A percentile compares a stretch with the other conserved stretches of the same genome.
These are phyloP conservation scores for Debaryomyces fabryi DNA, from an alignment of 1,139 yeast species.

Conservation along the genomic window DNA sequence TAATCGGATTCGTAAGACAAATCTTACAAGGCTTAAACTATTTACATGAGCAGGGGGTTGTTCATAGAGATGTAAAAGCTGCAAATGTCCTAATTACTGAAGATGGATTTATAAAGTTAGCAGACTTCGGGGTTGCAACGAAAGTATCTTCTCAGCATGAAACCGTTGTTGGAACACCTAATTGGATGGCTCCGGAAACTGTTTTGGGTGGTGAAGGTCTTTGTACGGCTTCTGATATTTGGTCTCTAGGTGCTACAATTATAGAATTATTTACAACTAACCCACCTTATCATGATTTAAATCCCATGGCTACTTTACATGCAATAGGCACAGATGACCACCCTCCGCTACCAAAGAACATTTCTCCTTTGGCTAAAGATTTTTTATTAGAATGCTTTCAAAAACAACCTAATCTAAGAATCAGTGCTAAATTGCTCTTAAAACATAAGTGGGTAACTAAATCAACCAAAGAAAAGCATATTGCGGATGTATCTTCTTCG, in stretches of 20 bases:
- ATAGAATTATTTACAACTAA: constrained; percentile 82
- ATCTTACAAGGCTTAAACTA: constrained; percentile 73
- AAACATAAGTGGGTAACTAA: constrained; percentile 64
- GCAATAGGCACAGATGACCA: constrained; percentile 87
- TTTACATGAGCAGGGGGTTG: constrained; percentile 71
- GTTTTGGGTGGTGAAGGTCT: constrained; percentile 78
- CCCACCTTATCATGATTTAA: constrained; percentile 84
- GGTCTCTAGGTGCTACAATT: constrained; percentile 96
- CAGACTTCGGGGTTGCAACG: constrained; percentile 82
- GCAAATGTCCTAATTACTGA: constrained; percentile 70
- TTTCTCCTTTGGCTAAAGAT: constrained; percentile 57
- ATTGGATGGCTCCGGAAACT: constrained; percentile 90
- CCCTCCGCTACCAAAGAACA: constrained; percentile 72
- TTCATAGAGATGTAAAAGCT: constrained; percentile 79
- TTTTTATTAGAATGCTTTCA: constrained; percentile 79
- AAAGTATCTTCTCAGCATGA: constrained; percentile 47
- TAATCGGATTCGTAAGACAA: constrained; percentile 64
- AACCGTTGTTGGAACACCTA: constrained; percentile 68
- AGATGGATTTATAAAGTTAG: constrained; percentile 63
- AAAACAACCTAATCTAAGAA: constrained; percentile 65
- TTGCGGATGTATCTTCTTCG: background rate
- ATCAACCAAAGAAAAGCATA: constrained; percentile 4
- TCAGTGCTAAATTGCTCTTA: constrained; percentile 57
- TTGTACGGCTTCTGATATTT: constrained; percentile 82
- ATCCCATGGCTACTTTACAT: constrained; percentile 87